Evolutionary conservation across 495 filamentous ascomycete species (phyloP).

Genomic region (Penicillium alfredii): DNA sequence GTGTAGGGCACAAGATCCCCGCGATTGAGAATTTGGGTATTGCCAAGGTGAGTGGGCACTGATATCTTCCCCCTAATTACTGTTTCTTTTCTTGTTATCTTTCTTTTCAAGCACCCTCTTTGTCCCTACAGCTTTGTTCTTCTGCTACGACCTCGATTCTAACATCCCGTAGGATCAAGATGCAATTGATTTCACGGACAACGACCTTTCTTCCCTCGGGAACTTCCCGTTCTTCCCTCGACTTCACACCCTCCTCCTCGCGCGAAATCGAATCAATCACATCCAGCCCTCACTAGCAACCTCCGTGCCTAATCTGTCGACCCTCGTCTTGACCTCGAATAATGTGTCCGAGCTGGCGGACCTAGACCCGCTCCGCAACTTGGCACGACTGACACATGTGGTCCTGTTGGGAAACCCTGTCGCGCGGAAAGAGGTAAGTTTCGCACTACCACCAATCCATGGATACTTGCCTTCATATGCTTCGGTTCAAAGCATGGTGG

Average conservation of each 20-base stretch:
- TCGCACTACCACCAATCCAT: no score
- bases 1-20: conserved; percentile 94
- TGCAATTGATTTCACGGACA: conserved; percentile 96
- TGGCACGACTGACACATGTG: conserved; percentile 69
- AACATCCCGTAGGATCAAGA: conserved; percentile 61
- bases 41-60: conserved; percentile 59
- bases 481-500: no score
- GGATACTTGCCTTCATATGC: no score
- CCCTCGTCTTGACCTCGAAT: conserved; percentile 73
- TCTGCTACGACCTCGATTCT: conserved; percentile 5
- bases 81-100: no score
- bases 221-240: conserved; percentile 95
- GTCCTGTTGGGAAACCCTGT: conserved; percentile 83
- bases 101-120: no score
- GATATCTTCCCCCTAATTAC: no score
- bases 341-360: conserved; percentile 76
- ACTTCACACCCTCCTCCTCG: conserved; percentile 77
- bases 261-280: conserved; percentile 75
- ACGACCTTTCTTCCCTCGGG: conserved; percentile 80
- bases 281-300: conserved; percentile 70
- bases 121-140: no score
- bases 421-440: conserved; percentile 79
- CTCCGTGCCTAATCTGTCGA: conserved; percentile 70
- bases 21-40: conserved; percentile 97
- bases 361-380: conserved; percentile 71